Percentiles rank a stretch among this genome's conserved stretches.
phyloP scores from a whole-genome alignment of 164 flowering plant species.

The Stephania cephalantha region DNA sequence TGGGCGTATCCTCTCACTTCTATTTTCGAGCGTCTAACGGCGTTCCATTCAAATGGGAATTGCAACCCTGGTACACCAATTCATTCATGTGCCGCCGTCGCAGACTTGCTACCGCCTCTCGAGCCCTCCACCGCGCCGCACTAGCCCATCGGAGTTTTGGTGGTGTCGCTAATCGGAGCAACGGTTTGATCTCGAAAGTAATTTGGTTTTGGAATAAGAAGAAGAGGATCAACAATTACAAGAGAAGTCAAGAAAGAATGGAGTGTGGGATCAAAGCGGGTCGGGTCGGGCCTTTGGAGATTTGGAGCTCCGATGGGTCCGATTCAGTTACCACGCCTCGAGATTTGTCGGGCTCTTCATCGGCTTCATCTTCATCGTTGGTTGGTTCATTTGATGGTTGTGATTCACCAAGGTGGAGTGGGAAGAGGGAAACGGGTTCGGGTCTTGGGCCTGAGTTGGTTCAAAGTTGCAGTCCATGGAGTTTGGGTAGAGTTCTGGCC shows the following conservation, averaged over 20 bases:
- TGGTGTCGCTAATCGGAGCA: slow-evolving; percentile 12
- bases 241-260: slow-evolving; percentile 2
- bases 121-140: slow-evolving; percentile 44
- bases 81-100: slow-evolving; percentile 18
- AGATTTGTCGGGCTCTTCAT: slow-evolving; percentile 12
- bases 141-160: slow-evolving; percentile 24
- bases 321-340: slow-evolving; percentile 7
- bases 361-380: slow-evolving; percentile 9
- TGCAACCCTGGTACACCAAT: slow-evolving; percentile 54
- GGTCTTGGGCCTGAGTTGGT: neutral
- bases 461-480: slow-evolving; percentile 32
- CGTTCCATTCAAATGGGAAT: slow-evolving; percentile 60
- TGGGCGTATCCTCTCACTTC: slow-evolving; percentile 38
- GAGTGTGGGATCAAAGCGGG: neutral
- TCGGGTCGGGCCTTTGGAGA: slow-evolving; percentile 13
- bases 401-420: neutral
- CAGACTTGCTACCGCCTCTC: slow-evolving; percentile 31
- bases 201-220: slow-evolving; percentile 32
- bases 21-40: slow-evolving; percentile 32
- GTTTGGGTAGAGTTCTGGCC: slow-evolving; percentile 9
- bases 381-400: slow-evolving; percentile 4
- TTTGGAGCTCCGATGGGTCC: slow-evolving; percentile 21
- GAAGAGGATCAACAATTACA: slow-evolving; percentile 7
- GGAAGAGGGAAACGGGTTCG: neutral
- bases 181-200: neutral